A percentile compares a stretch with the other conserved stretches of the same genome.
Evolutionary conservation across 2,329 filamentous ascomycete genomes (phyloP).

Genomic region (Cadophora luteo-olivacea): DNA sequence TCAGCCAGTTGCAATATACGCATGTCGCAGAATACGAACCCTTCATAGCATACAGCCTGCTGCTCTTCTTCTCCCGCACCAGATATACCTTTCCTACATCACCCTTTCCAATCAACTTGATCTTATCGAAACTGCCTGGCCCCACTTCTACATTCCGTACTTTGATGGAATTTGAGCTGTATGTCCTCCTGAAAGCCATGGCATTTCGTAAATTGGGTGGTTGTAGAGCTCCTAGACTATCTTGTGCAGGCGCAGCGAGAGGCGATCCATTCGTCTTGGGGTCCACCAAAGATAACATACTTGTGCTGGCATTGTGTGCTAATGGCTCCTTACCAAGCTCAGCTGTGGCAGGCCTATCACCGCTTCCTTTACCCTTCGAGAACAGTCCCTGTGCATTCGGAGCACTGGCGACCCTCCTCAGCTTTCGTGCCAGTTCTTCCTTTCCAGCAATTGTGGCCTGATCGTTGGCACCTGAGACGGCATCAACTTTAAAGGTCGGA

Average conservation of each 20-base stretch:
- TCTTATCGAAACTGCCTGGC: conserved; percentile 97
- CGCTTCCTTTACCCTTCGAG: conserved; percentile 60
- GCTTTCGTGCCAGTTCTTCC: conserved; percentile 90
- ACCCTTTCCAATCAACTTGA: conserved; percentile 98
- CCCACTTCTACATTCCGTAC: conserved; percentile 96
- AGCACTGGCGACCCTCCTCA: conserved; percentile 92
- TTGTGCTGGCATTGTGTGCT: conserved; percentile 60
- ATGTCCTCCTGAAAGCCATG: conserved; percentile 87
- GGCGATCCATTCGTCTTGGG: conserved; percentile 48
- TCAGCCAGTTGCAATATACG: conserved; percentile 29
- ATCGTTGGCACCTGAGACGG: conserved; percentile 67
- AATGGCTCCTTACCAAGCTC: conserved; percentile 86
- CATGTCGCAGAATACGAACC: conserved; percentile 60
- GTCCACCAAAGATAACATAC: conserved; percentile 55
- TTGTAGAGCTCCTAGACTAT: conserved; percentile 67
- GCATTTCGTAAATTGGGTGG: conserved; percentile 71
- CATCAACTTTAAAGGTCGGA: conserved; percentile 76
- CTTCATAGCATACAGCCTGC: conserved; percentile 97
- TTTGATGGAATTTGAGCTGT: conserved; percentile 99
- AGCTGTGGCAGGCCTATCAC: conserved; percentile 79
- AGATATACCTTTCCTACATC: conserved; percentile 99
- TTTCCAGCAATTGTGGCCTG: conserved; percentile 79
- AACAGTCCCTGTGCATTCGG: conserved; percentile 97
- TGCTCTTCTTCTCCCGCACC: conserved; percentile 97
- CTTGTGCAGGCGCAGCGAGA: conserved; percentile 52